These are phyloP conservation scores for Friedmanniomyces simplex DNA, from an alignment of 495 filamentous ascomycete genomes.

Conservation along the genomic window DNA sequence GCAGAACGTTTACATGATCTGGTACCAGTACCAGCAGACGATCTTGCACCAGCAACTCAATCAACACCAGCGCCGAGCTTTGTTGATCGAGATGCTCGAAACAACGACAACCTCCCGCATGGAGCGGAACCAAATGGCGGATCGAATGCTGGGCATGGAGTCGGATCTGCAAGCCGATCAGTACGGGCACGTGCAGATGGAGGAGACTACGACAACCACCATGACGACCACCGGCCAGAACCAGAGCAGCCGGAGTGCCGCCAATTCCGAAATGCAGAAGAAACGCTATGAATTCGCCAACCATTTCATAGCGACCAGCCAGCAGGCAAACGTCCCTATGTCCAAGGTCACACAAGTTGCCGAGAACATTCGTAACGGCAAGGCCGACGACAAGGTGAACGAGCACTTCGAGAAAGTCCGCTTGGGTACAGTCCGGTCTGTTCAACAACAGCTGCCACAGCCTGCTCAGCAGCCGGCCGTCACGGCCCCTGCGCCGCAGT, in stretches of 20 bases:
- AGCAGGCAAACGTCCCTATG: neutral
- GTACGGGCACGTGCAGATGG: neutral
- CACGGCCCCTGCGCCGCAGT: neutral
- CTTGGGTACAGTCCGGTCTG: neutral
- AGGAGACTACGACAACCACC: constrained; percentile 2
- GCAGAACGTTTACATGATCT: neutral
- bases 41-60: neutral
- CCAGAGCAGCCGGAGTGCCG: neutral
- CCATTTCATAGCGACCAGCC: neutral
- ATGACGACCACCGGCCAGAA: neutral
- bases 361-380: neutral
- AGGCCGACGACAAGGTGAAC: neutral
- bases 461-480: neutral
- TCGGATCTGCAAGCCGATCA: neutral
- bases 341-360: neutral
- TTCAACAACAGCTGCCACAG: neutral
- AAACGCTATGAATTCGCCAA: neutral
- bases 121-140: neutral
- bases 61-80: neutral
- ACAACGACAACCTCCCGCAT: neutral
- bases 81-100: neutral
- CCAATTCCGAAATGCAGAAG: neutral
- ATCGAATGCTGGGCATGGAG: constrained; percentile 3
- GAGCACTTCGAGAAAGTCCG: neutral
- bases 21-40: neutral